Evolutionary conservation across 352 stramenopile species (phyloP).

Genomic region (Globisporangium alternatum): DNA sequence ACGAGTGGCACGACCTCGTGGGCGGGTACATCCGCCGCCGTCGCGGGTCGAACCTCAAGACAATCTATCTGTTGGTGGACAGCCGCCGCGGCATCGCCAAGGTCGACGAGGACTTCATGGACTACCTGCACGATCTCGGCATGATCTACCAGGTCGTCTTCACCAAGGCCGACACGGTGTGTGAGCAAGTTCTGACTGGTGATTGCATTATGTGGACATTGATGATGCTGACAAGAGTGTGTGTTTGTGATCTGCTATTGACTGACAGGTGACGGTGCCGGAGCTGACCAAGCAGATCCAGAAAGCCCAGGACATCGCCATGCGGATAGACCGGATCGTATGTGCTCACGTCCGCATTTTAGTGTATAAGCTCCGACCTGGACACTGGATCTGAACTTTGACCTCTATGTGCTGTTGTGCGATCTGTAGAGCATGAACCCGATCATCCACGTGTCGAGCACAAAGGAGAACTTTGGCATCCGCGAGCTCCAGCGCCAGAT

Average conservation of each 20-base stretch:
- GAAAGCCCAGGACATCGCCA: constrained; percentile 44
- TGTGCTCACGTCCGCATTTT: background rate
- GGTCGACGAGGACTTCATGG: constrained; percentile 87
- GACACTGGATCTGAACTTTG: background rate
- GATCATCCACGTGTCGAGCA: constrained; percentile 75
- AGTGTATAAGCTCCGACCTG: background rate
- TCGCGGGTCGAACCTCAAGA: constrained; percentile 71
- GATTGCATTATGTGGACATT: background rate
- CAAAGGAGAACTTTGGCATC: constrained; percentile 74
- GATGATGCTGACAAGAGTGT: background rate
- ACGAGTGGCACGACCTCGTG: constrained; percentile 77
- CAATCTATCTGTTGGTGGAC: constrained; percentile 77
- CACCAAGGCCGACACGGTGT: constrained; percentile 83
- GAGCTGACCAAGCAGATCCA: constrained; percentile 52
- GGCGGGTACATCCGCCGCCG: constrained; percentile 73
- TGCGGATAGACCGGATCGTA: constrained; percentile 55
- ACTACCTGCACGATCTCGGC: constrained; percentile 78
- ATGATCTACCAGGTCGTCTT: constrained; percentile 89
- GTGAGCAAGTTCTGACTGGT: background rate
- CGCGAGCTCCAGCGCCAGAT: constrained; percentile 77
- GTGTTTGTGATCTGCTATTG: background rate
- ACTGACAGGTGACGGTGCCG: constrained; percentile 25
- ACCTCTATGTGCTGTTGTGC: background rate
- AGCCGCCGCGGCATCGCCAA: constrained; percentile 66
- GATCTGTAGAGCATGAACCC: constrained; percentile 73